These are phyloP conservation scores for Ogataea nakhonphanomensis DNA, from an alignment of 805 yeast species.

Conservation along the genomic window DNA sequence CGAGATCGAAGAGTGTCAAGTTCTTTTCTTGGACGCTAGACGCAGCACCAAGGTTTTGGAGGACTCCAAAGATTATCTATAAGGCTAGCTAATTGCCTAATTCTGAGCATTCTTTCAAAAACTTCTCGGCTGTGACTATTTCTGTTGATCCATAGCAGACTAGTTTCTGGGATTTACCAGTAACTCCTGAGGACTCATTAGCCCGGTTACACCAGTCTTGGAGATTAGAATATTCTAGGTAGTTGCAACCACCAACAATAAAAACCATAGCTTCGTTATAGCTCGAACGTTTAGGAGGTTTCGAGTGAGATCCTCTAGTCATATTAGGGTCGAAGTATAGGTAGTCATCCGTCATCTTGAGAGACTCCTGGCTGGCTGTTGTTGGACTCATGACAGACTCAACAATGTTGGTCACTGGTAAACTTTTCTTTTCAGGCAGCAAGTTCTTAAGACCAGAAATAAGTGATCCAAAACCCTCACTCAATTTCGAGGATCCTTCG, in stretches of 20 bases:
- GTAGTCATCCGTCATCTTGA: slow-evolving; percentile 81
- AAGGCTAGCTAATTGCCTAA: slow-evolving; percentile 38
- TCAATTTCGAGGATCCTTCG: slow-evolving; percentile 60
- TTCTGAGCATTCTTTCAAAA: slow-evolving; percentile 60
- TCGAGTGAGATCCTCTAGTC: slow-evolving; percentile 84
- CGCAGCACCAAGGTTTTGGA: slow-evolving; percentile 86
- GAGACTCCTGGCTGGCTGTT: slow-evolving; percentile 56
- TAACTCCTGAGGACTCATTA: slow-evolving; percentile 23
- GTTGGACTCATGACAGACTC: slow-evolving; percentile 88
- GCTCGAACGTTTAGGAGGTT: slow-evolving; percentile 80
- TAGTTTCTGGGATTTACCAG: slow-evolving; percentile 35
- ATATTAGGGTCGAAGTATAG: slow-evolving; percentile 83
- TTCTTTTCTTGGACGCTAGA: slow-evolving; percentile 81
- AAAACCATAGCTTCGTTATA: slow-evolving; percentile 84
- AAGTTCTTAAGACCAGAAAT: slow-evolving; percentile 84
- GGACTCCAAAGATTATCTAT: slow-evolving; percentile 38
- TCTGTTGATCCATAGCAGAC: slow-evolving; percentile 88
- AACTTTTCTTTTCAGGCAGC: slow-evolving; percentile 80
- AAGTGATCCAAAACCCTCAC: slow-evolving; percentile 86
- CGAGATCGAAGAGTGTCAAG: slow-evolving; percentile 84
- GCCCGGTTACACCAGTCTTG: slow-evolving; percentile 69
- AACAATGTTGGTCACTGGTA: slow-evolving; percentile 87
- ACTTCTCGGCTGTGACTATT: slow-evolving; percentile 65
- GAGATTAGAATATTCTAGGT: slow-evolving; percentile 87
- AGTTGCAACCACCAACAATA: slow-evolving; percentile 96